Percentiles rank a stretch among this genome's conserved stretches.
These are phyloP conservation scores for Mortierella antarctica DNA, from an alignment of 192 early-diverging fungal species.

Conservation along the genomic window DNA sequence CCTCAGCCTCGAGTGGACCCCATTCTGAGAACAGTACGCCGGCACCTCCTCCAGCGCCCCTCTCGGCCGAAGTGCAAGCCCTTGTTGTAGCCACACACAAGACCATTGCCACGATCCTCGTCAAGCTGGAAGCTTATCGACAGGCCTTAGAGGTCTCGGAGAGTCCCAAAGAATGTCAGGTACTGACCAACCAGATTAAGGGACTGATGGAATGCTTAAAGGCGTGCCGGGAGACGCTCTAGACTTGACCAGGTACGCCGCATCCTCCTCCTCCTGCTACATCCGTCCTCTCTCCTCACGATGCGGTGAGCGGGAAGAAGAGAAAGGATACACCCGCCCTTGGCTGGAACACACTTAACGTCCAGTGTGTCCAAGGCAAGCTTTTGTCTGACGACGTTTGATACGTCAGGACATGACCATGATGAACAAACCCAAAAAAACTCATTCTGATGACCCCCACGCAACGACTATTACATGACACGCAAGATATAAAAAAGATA, in stretches of 20 bases:
- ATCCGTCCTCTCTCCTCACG: too few species aligned
- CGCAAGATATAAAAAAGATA: too few species aligned
- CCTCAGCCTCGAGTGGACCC: background rate
- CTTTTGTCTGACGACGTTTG: too few species aligned
- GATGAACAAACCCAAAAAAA: too few species aligned
- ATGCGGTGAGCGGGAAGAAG: too few species aligned
- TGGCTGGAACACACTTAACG: too few species aligned
- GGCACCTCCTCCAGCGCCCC: conserved; percentile 34
- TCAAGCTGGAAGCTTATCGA: conserved; percentile 40
- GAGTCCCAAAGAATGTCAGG: conserved; percentile 45
- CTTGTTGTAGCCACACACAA: conserved; percentile 39
- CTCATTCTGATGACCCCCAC: too few species aligned
- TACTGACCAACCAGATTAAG: conserved; percentile 36
- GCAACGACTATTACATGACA: too few species aligned
- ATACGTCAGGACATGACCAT: too few species aligned
- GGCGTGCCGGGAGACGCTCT: conserved; percentile 44
- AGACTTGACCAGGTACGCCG: background rate
- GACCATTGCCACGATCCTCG: conserved; percentile 43
- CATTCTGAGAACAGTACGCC: background rate
- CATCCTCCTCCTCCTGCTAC: too few species aligned
- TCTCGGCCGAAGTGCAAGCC: conserved; percentile 40
- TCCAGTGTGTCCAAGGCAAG: too few species aligned
- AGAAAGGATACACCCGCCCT: too few species aligned
- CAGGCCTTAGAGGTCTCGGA: conserved; percentile 39
- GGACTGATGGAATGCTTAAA: conserved; percentile 52